phyloP scores from a whole-genome alignment of 2,329 filamentous ascomycete species.

The Geoglossum cookeanum region DNA sequence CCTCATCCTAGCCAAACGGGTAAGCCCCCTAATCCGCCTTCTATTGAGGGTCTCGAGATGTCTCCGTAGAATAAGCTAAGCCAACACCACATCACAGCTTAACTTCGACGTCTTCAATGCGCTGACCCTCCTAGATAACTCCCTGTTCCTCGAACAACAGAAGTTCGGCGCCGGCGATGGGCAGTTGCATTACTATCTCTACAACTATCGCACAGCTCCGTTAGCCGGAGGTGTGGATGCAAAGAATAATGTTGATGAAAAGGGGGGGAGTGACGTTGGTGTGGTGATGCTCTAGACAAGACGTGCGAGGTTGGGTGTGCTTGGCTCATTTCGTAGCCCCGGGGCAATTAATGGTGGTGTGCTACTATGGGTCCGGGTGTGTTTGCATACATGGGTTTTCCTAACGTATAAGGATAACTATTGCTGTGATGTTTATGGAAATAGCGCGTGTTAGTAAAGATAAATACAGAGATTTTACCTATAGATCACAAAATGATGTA shows the following conservation, averaged over 20 bases:
- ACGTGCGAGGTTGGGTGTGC: neutral
- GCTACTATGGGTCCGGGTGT: too few species aligned
- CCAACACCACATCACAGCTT: conserved; percentile 13
- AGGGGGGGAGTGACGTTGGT: conserved; percentile 68
- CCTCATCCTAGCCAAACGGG: conserved; percentile 69
- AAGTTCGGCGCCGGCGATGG: conserved; percentile 92
- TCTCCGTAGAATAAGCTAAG: neutral
- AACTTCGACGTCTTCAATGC: conserved; percentile 96
- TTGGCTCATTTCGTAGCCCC: too few species aligned
- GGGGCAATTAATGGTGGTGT: too few species aligned
- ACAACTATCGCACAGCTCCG: conserved; percentile 84
- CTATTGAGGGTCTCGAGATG: neutral
- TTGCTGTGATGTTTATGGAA: too few species aligned
- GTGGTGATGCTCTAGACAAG: conserved; percentile 52
- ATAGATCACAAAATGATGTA: too few species aligned
- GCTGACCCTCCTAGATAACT: conserved; percentile 83
- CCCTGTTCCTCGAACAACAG: conserved; percentile 77
- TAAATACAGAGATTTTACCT: neutral
- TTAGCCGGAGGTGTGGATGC: conserved; percentile 70
- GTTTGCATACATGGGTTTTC: too few species aligned
- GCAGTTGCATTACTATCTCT: conserved; percentile 89
- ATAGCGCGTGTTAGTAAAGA: neutral
- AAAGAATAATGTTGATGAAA: conserved; percentile 58
- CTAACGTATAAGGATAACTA: too few species aligned
- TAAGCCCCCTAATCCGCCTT: conserved; percentile 14